Evolutionary conservation across 495 filamentous ascomycete genomes (phyloP), one percentile per base, ranked within the genome.

Genomic region (Halenospora varia): DNA sequence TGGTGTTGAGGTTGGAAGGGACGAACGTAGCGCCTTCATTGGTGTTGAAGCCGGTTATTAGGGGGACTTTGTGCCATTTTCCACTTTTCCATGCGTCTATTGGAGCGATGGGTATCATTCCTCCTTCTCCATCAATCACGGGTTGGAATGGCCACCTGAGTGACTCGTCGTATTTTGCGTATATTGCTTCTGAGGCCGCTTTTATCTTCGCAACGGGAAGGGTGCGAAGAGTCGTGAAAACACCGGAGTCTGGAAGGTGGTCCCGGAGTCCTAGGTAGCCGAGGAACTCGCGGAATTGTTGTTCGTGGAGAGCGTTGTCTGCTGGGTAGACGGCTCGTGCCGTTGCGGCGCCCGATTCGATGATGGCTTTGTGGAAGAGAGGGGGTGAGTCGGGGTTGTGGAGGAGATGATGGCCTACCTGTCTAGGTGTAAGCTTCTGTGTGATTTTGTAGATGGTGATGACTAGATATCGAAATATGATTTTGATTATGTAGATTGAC

Each of bases 131-230:
- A 59, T 87, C 85, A 56, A 87, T 82, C 53, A 84, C 83, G 35
- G 85, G 84, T 59, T 87, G 84, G 65, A 86, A 88, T 9, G 84
- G 76, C 84, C 84, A 87, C 3, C 82, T 79, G 0, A 88, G 71
- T 41, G 75, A 79, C 10, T 69, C 63, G 26, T 75, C 72, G 66
- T 82, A 85, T 39, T 69, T 72, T 50, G 76, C 69, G 68, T 77
- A 87, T 11, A 87, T 71, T 4, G 55, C 29, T 17, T 74, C 73
- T 25, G 77, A 78, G 10, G 84, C 83, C 2, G 61, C 58, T 13
- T 75, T 70, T 29, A 88, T 67, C 2, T 62, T 71, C 0, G 64
- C 45, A 19, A 75, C 67, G 10, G 82, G 73, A 1, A 83, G 67
- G 0, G 68, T 65, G 19, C 82, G 80, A 0, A 87, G 75, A 42